phyloP scores from a whole-genome alignment of 2,329 filamentous ascomycete genomes.

The Emmonsiellopsis sp. region DNA sequence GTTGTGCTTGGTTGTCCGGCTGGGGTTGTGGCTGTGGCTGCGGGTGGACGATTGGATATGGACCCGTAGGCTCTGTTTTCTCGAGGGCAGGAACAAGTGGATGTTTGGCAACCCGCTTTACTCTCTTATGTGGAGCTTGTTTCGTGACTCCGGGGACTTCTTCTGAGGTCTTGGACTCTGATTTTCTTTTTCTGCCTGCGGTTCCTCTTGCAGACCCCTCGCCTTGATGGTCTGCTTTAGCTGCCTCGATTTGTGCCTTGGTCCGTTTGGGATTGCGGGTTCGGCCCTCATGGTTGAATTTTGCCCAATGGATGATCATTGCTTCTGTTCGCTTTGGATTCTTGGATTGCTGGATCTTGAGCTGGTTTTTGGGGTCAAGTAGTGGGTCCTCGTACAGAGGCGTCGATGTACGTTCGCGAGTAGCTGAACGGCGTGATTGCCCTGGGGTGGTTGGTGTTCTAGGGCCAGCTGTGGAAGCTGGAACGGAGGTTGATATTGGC shows the following conservation, averaged over 20 bases:
- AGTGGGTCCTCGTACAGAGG: constrained; percentile 15
- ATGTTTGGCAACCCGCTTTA: constrained; percentile 3
- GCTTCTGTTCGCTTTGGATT: constrained; percentile 37
- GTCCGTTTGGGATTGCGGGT: constrained; percentile 36
- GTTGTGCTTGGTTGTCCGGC: too few relatives aligned
- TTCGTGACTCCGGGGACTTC: not conserved
- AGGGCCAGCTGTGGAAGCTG: not conserved
- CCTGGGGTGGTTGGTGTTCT: constrained; percentile 8
- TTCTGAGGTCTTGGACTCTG: not conserved
- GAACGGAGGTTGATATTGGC: not conserved
- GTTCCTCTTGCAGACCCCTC: not conserved
- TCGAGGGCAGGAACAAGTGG: not conserved
- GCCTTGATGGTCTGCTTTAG: constrained; percentile 16
- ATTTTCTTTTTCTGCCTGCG: constrained; percentile 7
- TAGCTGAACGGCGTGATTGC: constrained; percentile 10
- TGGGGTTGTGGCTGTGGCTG: not conserved
- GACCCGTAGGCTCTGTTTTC: not conserved
- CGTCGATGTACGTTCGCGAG: constrained; percentile 11
- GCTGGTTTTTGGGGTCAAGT: constrained; percentile 13
- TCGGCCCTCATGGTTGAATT: constrained; percentile 35
- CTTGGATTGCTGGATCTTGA: constrained; percentile 35
- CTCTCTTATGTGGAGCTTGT: constrained; percentile 2
- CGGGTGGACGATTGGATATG: not conserved
- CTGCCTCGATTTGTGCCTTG: constrained; percentile 37
- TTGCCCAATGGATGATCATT: constrained; percentile 37